phyloP scores from a whole-genome alignment of 1,284 basidiomycete species.

The Microbotryum silenes-acaulis region DNA sequence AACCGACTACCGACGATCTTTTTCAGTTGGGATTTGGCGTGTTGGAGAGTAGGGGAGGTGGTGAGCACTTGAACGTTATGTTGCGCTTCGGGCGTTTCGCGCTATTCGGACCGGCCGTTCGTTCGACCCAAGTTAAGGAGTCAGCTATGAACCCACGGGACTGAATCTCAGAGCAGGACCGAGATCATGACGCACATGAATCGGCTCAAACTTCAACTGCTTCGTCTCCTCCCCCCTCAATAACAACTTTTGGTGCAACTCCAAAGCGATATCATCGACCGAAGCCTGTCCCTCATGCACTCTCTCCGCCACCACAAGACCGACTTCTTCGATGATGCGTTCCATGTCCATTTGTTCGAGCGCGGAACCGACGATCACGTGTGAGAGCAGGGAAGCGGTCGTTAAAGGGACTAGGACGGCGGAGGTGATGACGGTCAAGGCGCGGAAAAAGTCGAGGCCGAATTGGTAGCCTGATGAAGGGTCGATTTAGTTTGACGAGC shows the following conservation, averaged over 20 bases:
- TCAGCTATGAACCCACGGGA: background rate
- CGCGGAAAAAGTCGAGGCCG: constrained; percentile 79
- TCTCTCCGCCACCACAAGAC: constrained; percentile 82
- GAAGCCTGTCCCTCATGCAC: constrained; percentile 73
- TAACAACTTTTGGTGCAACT: constrained; percentile 81
- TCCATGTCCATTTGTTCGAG: constrained; percentile 98
- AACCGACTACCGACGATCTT: constrained; percentile 88
- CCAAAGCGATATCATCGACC: constrained; percentile 90
- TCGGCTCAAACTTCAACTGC: constrained; percentile 91
- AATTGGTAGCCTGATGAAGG: constrained; percentile 33
- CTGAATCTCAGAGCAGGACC: background rate
- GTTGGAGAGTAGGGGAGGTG: constrained; percentile 60
- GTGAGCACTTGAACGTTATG: constrained; percentile 87
- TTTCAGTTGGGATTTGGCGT: constrained; percentile 71
- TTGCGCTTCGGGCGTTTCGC: constrained; percentile 72
- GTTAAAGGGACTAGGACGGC: constrained; percentile 89
- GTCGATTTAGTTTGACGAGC: constrained; percentile 18
- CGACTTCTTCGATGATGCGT: constrained; percentile 85
- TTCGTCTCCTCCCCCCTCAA: constrained; percentile 94
- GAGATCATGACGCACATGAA: constrained; percentile 47
- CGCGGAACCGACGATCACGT: constrained; percentile 94
- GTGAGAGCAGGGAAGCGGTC: constrained; percentile 89
- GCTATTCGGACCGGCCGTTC: constrained; percentile 35
- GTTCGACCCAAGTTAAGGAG: too few species aligned
- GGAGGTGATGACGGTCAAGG: constrained; percentile 82